Percentiles rank a stretch among this genome's conserved stretches.
These are phyloP conservation scores for Arthrobotrys entomopaga DNA, from an alignment of 2,329 filamentous ascomycete genomes.

Conservation along the genomic window DNA sequence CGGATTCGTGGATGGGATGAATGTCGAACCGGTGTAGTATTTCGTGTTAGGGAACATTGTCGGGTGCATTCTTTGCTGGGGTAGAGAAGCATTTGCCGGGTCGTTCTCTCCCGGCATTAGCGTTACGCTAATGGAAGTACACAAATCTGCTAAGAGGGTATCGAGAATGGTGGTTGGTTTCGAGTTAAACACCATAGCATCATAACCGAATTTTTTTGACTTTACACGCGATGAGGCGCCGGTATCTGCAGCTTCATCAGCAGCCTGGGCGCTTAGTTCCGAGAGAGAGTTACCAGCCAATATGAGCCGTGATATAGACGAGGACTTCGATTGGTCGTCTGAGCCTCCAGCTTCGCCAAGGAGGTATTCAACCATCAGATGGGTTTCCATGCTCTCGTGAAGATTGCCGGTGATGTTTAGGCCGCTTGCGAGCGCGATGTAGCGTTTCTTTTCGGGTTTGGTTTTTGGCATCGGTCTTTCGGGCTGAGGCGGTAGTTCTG, in stretches of 20 bases:
- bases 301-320: slow-evolving; percentile 82
- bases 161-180: slow-evolving; percentile 85
- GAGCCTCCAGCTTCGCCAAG: slow-evolving; percentile 37
- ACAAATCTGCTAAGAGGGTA: slow-evolving; percentile 79
- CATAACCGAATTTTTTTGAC: slow-evolving; percentile 89
- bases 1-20: slow-evolving; percentile 91
- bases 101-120: slow-evolving; percentile 85
- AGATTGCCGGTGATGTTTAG: slow-evolving; percentile 81
- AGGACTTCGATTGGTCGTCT: slow-evolving; percentile 67
- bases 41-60: slow-evolving; percentile 86
- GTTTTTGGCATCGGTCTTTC: slow-evolving; percentile 75
- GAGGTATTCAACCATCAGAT: slow-evolving; percentile 85
- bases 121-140: slow-evolving; percentile 88
- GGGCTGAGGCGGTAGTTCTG: slow-evolving; percentile 84
- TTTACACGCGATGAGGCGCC: slow-evolving; percentile 63
- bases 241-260: slow-evolving; percentile 4
- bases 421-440: slow-evolving; percentile 84
- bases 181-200: slow-evolving; percentile 86
- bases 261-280: slow-evolving; percentile 30
- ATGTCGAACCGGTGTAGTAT: slow-evolving; percentile 71
- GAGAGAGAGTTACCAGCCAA: slow-evolving; percentile 88
- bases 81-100: slow-evolving; percentile 87
- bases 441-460: slow-evolving; percentile 61
- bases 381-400: slow-evolving; percentile 77
- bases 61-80: slow-evolving; percentile 90